Evolutionary conservation across 345 rosid species (phyloP).

Genomic region (Sisymbrium irio): DNA sequence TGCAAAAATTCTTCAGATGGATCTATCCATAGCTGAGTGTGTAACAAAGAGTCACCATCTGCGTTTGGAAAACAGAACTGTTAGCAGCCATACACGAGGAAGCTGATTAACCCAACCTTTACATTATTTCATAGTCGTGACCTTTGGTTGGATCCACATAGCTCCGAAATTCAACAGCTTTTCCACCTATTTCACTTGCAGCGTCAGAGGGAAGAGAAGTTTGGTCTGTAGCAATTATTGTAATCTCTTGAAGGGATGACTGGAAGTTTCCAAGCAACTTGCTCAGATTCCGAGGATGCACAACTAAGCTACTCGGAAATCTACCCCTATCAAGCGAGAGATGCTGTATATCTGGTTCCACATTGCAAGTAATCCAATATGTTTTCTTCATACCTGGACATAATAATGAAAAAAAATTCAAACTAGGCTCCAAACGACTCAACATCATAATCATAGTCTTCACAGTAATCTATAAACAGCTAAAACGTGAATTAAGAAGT

Average conservation of each 20-base stretch:
- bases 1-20: slow-evolving; percentile 89
- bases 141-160: slow-evolving; percentile 90
- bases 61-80: slow-evolving; percentile 30
- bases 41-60: slow-evolving; percentile 75
- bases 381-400: slow-evolving; percentile 72
- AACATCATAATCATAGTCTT: neutral
- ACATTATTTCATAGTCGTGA: slow-evolving; percentile 9
- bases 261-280: slow-evolving; percentile 90
- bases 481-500: neutral
- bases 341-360: slow-evolving; percentile 82
- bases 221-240: slow-evolving; percentile 80
- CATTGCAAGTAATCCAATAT: slow-evolving; percentile 87
- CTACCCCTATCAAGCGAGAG: slow-evolving; percentile 79
- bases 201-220: slow-evolving; percentile 61
- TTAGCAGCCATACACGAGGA: slow-evolving; percentile 16
- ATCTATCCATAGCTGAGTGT: slow-evolving; percentile 97
- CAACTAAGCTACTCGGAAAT: slow-evolving; percentile 68
- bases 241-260: slow-evolving; percentile 95
- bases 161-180: slow-evolving; percentile 92
- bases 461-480: neutral
- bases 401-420: neutral
- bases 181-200: slow-evolving; percentile 78
- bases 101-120: neutral
- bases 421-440: neutral
- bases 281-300: slow-evolving; percentile 80